Base-by-base conservation (phyloP, 225 moss, liverwort and hornwort genomes). In the Physcomitrium patens region DNA sequence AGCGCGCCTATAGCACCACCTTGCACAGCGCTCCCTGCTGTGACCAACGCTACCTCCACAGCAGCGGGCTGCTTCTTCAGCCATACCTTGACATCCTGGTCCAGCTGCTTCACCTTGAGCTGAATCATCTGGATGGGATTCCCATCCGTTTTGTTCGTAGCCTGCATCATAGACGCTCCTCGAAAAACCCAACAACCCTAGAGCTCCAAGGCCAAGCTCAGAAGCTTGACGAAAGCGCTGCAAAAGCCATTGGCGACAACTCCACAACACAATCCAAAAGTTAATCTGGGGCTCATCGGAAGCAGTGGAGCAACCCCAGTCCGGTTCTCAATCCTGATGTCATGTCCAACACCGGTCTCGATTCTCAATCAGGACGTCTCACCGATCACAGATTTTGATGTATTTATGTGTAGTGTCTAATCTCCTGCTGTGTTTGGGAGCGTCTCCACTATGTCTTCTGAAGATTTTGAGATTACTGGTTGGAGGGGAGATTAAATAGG, bases 1-100 rank as follows among this genome's bases (percentile, higher is more conserved):
- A 95, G 88, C 23, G 95, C 95, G 48, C 95, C 95, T 43, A 95
- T 95, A 13, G 86, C 92, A 20, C 88, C 92, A 5, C 95, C 92
- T 77, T 95, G 95, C n/a, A 86, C 78, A 7, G 92, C 92, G 45
- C 92, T 95, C 0, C 85, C 89, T 26, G 86, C 84, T 22, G 92
- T 92, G 43, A 95, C 91, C 57, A 86, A 50, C 24, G 79, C 85
- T 22, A 95, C 89, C 85, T 95, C 92, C 73, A 95, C 83, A 5
- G 91, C 83, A 7, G 92, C 83, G 7, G 92, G 91, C 76, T 95
- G 95, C 68, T 91, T 86, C 87, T 78, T 87, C 65, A 95, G 77
- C 95, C 95, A 92, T 72, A 83, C 27, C 89, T 92, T 92, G 54
- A 92, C 85, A 44, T 84, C 77, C n/a, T 69, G 70, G 67, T 95